Percentiles rank a stretch among this genome's conserved stretches.
phyloP scores from a whole-genome alignment of 1,284 basidiomycete species.

The Gymnopus androsaceus region DNA sequence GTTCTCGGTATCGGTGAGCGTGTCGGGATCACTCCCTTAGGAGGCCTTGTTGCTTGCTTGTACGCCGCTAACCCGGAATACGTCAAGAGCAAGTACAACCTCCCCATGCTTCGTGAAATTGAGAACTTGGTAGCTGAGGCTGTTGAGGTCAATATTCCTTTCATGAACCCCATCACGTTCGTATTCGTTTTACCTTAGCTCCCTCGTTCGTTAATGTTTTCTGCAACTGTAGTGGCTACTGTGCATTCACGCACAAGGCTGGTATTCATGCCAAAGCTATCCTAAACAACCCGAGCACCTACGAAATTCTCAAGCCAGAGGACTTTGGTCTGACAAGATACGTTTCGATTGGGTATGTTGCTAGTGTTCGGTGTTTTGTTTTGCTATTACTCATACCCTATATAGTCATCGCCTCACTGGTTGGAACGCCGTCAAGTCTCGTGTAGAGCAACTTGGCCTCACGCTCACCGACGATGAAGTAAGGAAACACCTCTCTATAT shows the following conservation, averaged over 20 bases:
- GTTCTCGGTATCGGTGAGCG: slow-evolving; percentile 98
- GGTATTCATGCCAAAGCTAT: slow-evolving; percentile 99
- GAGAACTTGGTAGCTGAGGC: slow-evolving; percentile 99
- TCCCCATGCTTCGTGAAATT: slow-evolving; percentile 95
- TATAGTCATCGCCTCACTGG: slow-evolving; percentile 88
- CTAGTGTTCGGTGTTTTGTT: not conserved
- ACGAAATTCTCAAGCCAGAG: slow-evolving; percentile 96
- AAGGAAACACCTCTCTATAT: slow-evolving; percentile 14
- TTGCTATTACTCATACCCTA: slow-evolving; percentile 12
- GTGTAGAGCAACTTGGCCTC: slow-evolving; percentile 95
- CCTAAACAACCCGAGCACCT: slow-evolving; percentile 98
- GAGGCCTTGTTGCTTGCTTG: slow-evolving; percentile 95
- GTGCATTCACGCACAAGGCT: slow-evolving; percentile 99
- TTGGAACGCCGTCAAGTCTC: slow-evolving; percentile 99
- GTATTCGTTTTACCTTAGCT: slow-evolving; percentile 25
- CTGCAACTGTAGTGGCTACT: slow-evolving; percentile 80
- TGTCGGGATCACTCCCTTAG: slow-evolving; percentile 98
- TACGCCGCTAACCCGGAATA: slow-evolving; percentile 97
- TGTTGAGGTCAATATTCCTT: slow-evolving; percentile 97
- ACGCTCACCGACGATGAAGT: slow-evolving; percentile 84
- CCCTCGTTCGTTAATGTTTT: slow-evolving; percentile 10
- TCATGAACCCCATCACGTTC: slow-evolving; percentile 92
- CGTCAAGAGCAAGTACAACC: slow-evolving; percentile 99
- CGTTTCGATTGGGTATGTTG: slow-evolving; percentile 88
- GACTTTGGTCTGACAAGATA: slow-evolving; percentile 98